phyloP scores from a whole-genome alignment of 176 grass and related monocot genomes.

The Otatea glauca region DNA sequence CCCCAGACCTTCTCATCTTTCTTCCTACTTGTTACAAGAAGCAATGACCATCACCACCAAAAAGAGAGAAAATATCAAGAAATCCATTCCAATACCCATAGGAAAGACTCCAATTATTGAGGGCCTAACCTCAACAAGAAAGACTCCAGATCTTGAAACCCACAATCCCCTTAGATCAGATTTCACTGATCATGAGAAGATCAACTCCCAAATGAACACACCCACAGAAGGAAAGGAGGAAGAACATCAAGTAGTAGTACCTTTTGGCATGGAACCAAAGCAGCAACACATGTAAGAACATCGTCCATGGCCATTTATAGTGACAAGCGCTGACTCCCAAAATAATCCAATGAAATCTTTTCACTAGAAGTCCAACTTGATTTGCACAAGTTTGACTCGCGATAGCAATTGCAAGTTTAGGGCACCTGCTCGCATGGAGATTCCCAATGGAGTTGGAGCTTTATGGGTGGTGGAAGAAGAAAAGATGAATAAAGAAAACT shows the following conservation, averaged over 20 bases:
- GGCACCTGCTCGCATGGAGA: conserved; percentile 9
- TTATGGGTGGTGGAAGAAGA: not conserved
- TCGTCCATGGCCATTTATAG: conserved; percentile 49
- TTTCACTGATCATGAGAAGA: not conserved
- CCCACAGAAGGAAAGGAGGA: not conserved
- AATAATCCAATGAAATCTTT: conserved; percentile 12
- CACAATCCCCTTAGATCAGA: not conserved
- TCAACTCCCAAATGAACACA: not conserved
- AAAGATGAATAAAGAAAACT: not conserved
- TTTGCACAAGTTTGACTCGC: conserved; percentile 39
- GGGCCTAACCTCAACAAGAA: conserved; percentile 4
- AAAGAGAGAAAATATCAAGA: not conserved
- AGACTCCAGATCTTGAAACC: not conserved
- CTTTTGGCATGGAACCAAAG: conserved; percentile 34
- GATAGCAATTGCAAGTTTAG: not conserved
- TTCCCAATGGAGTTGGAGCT: conserved; percentile 37
- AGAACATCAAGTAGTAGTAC: conserved; percentile 1
- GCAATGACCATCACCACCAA: not conserved
- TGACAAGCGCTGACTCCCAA: not conserved
- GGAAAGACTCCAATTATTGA: not conserved
- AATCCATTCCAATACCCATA: not conserved
- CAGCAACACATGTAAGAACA: conserved; percentile 33
- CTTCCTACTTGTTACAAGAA: not conserved
- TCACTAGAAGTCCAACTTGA: conserved; percentile 43
- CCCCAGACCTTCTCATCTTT: not conserved